Evolutionary conservation across 441 rosid genomes (phyloP).

Genomic region (Theobroma grandiflorum): DNA sequence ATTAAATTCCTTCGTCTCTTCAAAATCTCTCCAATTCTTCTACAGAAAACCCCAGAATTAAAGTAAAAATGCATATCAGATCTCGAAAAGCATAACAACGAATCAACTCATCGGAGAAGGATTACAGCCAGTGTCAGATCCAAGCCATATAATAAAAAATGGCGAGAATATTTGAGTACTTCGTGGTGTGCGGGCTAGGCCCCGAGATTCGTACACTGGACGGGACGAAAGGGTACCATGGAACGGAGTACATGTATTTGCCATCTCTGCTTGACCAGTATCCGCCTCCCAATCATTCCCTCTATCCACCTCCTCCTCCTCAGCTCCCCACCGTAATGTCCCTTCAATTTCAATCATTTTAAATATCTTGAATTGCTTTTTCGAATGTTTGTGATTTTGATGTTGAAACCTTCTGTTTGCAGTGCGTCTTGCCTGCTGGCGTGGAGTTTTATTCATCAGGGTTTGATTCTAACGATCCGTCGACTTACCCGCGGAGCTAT

Average conservation of each 20-base stretch:
- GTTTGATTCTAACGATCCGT: constrained; percentile 62
- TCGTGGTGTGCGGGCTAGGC: constrained; percentile 93
- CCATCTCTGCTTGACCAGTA: constrained; percentile 88
- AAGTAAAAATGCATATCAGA: constrained; percentile 19
- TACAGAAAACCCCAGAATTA: background rate
- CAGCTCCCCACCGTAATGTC: constrained; percentile 87
- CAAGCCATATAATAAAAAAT: constrained; percentile 33
- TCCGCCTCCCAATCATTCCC: constrained; percentile 79
- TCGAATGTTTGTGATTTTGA: constrained; percentile 2
- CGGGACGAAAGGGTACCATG: constrained; percentile 88
- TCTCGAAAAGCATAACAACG: background rate
- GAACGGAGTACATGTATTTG: constrained; percentile 59
- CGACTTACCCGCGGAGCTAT: constrained; percentile 85
- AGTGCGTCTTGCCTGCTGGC: constrained; percentile 98
- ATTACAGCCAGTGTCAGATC: constrained; percentile 9
- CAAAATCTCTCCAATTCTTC: background rate
- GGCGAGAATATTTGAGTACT: constrained; percentile 91
- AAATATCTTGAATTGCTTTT: background rate
- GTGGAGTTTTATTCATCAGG: constrained; percentile 81
- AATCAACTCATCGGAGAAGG: background rate
- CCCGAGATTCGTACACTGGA: constrained; percentile 95
- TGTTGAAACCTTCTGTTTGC: constrained; percentile 31
- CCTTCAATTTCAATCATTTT: background rate
- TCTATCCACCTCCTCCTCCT: constrained; percentile 87
- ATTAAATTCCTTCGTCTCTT: background rate